phyloP scores from a whole-genome alignment of 352 stramenopile species.

The Globisporangium uncinulatum region DNA sequence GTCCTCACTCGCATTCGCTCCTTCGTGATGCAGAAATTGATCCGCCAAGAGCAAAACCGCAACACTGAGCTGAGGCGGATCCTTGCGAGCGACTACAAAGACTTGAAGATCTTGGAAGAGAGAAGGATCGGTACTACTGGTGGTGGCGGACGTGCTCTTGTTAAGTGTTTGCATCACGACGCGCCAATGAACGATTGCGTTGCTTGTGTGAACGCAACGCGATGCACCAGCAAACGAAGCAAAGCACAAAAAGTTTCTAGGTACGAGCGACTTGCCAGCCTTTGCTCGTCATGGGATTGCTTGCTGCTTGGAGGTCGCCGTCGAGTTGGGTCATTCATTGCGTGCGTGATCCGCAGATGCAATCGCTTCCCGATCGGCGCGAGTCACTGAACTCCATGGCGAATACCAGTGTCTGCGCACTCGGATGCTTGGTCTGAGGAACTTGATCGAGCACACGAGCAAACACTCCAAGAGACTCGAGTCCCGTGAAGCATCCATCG shows the following conservation, averaged over 20 bases:
- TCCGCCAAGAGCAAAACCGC: slow-evolving; percentile 32
- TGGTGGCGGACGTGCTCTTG: not conserved
- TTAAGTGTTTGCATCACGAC: not conserved
- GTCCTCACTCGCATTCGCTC: not conserved
- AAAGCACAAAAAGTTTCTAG: slow-evolving; percentile 34
- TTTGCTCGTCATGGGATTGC: too few relatives aligned
- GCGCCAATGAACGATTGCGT: too few relatives aligned
- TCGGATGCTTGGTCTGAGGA: slow-evolving; percentile 27
- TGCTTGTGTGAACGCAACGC: not conserved
- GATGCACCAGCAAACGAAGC: slow-evolving; percentile 27
- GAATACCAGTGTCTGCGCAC: slow-evolving; percentile 25
- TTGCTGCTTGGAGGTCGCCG: too few relatives aligned
- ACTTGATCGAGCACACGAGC: slow-evolving; percentile 20
- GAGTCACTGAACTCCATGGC: slow-evolving; percentile 22
- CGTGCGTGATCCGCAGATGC: slow-evolving; percentile 17
- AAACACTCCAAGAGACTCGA: slow-evolving; percentile 18
- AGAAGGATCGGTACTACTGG: slow-evolving; percentile 29
- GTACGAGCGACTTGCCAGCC: slow-evolving; percentile 10
- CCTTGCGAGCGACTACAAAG: slow-evolving; percentile 19
- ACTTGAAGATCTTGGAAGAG: slow-evolving; percentile 36
- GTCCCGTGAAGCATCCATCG: slow-evolving; percentile 8
- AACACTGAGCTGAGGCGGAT: slow-evolving; percentile 27
- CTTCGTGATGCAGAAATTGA: slow-evolving; percentile 23
- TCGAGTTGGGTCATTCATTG: too few relatives aligned
- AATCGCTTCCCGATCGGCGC: slow-evolving; percentile 24